Percentiles rank a stretch among this genome's conserved stretches.
Conservation (phyloP, 2,329 filamentous ascomycete species). For the Coccinonectria pachysandricola region DNA sequence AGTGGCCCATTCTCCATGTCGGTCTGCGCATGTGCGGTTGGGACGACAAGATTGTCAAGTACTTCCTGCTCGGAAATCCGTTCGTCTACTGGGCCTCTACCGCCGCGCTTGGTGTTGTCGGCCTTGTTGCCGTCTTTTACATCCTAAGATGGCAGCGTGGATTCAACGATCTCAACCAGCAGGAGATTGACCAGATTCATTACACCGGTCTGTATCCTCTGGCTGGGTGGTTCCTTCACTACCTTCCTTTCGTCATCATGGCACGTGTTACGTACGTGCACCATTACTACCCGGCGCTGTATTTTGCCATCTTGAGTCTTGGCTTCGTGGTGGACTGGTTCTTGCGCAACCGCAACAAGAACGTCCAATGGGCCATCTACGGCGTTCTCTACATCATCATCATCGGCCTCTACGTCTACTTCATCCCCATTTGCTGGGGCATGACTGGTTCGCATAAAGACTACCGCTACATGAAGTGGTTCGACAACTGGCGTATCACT, state of each 20-base stretch:
- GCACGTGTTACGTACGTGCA: conserved; percentile 98
- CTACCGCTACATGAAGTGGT: conserved; percentile 92
- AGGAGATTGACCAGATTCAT: conserved; percentile 87
- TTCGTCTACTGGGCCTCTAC: conserved; percentile 94
- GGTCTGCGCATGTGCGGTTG: conserved; percentile 97
- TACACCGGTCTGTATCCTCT: conserved; percentile 87
- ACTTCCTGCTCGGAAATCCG: conserved; percentile 96
- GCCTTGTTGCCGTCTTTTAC: conserved; percentile 69
- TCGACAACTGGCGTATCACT: conserved; percentile 73
- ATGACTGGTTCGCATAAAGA: conserved; percentile 79
- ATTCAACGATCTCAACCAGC: conserved; percentile 67
- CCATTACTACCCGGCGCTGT: conserved; percentile 97
- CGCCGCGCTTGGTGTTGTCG: conserved; percentile 63
- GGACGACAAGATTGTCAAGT: conserved; percentile 93
- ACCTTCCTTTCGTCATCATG: conserved; percentile 93
- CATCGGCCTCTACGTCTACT: conserved; percentile 77
- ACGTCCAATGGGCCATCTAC: conserved; percentile 60
- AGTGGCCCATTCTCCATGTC: conserved; percentile 93
- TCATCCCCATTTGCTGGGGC: conserved; percentile 91
- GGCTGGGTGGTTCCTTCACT: conserved; percentile 92
- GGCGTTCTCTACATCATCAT: conserved; percentile 60
- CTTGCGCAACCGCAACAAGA: conserved; percentile 54
- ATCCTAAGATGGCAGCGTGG: conserved; percentile 92
- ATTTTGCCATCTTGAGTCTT: conserved; percentile 85
- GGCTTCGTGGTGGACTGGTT: conserved; percentile 86